Evolutionary conservation across 2,329 filamentous ascomycete species (phyloP).

Genomic region (Xylariaceae sp.): DNA sequence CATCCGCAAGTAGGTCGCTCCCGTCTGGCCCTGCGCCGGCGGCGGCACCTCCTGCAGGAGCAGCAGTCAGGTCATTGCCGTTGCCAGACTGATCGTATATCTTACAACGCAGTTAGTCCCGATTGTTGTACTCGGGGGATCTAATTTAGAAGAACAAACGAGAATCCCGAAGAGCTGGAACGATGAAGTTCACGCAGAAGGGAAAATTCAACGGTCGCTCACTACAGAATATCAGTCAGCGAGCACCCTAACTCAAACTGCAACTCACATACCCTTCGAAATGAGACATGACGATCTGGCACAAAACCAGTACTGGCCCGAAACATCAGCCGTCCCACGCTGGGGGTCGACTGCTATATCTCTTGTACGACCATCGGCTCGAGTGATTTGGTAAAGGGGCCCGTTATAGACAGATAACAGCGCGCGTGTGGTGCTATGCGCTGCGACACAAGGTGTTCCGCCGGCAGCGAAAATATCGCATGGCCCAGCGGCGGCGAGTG

Average conservation of each 20-base stretch:
- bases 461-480: slow-evolving; percentile 59
- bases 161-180: too few relatives aligned
- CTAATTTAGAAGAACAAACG: too few relatives aligned
- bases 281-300: slow-evolving; percentile 59
- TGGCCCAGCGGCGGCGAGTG: slow-evolving; percentile 40
- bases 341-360: slow-evolving; percentile 50
- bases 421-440: slow-evolving; percentile 62
- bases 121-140: too few relatives aligned
- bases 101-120: slow-evolving; percentile 20
- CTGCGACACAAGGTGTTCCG: slow-evolving; percentile 58
- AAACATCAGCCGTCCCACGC: slow-evolving; percentile 60
- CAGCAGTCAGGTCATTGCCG: slow-evolving; percentile 61
- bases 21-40: slow-evolving; percentile 52
- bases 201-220: not conserved
- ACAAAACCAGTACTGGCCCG: slow-evolving; percentile 60
- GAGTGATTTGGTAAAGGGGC: slow-evolving; percentile 57
- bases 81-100: slow-evolving; percentile 65
- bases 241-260: not conserved
- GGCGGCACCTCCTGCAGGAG: slow-evolving; percentile 53
- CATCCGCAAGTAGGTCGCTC: slow-evolving; percentile 57
- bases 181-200: not conserved
- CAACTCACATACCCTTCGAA: slow-evolving; percentile 28
- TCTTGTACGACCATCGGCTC: slow-evolving; percentile 47
- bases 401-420: slow-evolving; percentile 53
- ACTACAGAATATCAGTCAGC: not conserved